Percentiles rank a stretch among this genome's conserved stretches.
phyloP scores from a whole-genome alignment of 2,329 filamentous ascomycete species.

The Diplodia sapinea region DNA sequence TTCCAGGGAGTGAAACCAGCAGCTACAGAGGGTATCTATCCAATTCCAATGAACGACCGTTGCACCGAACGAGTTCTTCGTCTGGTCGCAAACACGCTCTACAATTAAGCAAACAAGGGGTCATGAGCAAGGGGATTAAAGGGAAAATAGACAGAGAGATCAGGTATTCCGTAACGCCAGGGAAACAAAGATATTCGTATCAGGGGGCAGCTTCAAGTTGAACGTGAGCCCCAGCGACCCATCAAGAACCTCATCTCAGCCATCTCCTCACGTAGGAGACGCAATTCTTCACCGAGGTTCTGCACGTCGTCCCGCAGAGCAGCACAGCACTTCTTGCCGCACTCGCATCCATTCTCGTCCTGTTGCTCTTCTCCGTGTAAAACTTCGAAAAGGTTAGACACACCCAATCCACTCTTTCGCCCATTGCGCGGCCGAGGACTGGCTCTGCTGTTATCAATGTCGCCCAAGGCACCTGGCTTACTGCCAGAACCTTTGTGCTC shows the following conservation, averaged over 20 bases:
- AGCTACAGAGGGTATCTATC: slow-evolving; percentile 26
- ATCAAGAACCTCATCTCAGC: slow-evolving; percentile 24
- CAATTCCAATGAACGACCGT: slow-evolving; percentile 7
- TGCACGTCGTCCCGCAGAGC: slow-evolving; percentile 11
- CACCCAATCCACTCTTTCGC: slow-evolving; percentile 18
- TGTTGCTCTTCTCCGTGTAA: slow-evolving; percentile 2
- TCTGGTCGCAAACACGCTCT: slow-evolving; percentile 5
- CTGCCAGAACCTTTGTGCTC: not conserved
- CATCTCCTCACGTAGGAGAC: slow-evolving; percentile 19
- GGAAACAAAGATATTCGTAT: slow-evolving; percentile 11
- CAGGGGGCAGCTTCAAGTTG: not conserved
- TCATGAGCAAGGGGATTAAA: not conserved
- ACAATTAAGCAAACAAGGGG: slow-evolving; percentile 1
- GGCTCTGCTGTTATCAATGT: slow-evolving; percentile 1
- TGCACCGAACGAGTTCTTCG: slow-evolving; percentile 5
- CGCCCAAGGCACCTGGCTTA: not conserved
- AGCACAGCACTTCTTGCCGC: slow-evolving; percentile 26
- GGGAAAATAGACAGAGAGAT: not conserved
- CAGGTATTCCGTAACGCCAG: not conserved
- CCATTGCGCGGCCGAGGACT: slow-evolving; percentile 1
- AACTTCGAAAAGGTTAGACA: not conserved
- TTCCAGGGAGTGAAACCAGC: slow-evolving; percentile 8
- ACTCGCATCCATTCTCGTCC: slow-evolving; percentile 15
- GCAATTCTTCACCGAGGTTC: slow-evolving; percentile 10
- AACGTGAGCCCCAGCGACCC: not conserved